These are phyloP conservation scores for Amborella trichopoda DNA, from an alignment of 164 flowering plant genomes.

Conservation along the genomic window DNA sequence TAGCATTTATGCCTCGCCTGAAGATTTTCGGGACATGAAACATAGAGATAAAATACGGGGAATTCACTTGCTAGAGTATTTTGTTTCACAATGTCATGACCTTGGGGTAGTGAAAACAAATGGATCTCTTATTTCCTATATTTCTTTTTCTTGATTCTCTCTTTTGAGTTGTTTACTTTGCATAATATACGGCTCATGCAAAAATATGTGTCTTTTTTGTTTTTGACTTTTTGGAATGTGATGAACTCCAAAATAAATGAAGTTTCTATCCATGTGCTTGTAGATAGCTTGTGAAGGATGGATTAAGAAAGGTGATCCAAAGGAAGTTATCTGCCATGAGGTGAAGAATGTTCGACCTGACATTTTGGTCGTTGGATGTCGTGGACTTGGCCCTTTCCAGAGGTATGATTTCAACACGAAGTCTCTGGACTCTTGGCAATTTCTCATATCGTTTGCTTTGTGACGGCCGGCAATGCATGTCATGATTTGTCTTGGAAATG, in stretches of 20 bases:
- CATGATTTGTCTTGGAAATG: too few relatives aligned
- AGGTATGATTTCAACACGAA: slow-evolving; percentile 49
- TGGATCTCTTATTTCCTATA: background rate
- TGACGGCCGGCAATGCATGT: too few relatives aligned
- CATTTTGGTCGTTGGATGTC: slow-evolving; percentile 75
- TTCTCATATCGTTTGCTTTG: too few relatives aligned
- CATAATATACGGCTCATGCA: too few relatives aligned
- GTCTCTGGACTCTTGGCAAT: too few relatives aligned
- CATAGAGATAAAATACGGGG: slow-evolving; percentile 55
- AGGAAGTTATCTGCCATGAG: slow-evolving; percentile 77
- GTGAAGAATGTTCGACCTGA: slow-evolving; percentile 69
- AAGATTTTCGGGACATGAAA: slow-evolving; percentile 49
- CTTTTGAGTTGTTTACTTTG: too few relatives aligned
- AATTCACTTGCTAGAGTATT: slow-evolving; percentile 75
- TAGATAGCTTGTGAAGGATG: slow-evolving; percentile 88
- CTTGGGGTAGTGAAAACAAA: slow-evolving; percentile 39
- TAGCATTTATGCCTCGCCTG: slow-evolving; percentile 82
- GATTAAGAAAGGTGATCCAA: slow-evolving; percentile 83
- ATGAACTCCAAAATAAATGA: too few relatives aligned
- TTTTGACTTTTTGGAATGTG: too few relatives aligned
- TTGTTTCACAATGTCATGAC: slow-evolving; percentile 63
- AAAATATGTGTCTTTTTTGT: too few relatives aligned
- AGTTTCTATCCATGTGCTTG: slow-evolving; percentile 5
- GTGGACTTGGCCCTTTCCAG: slow-evolving; percentile 95
- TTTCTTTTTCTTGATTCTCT: background rate